These are phyloP conservation scores for Lactarius sp. DNA, from an alignment of 768 basidiomycete genomes.

Conservation along the genomic window DNA sequence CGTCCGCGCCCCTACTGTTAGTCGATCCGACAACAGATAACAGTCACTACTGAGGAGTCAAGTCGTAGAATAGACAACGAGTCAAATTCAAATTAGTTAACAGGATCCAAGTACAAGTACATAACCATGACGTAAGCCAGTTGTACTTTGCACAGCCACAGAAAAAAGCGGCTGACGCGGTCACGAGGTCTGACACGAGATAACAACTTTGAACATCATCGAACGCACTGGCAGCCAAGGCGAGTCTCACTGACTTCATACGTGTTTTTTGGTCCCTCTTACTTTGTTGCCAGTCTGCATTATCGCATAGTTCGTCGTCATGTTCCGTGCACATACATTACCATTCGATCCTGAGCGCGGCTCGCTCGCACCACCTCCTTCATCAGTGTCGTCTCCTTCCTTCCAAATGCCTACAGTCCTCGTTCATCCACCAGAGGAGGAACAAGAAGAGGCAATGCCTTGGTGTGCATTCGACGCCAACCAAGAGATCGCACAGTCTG, in stretches of 20 bases:
- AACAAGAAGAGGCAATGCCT: constrained; percentile 33
- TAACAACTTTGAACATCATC: background rate
- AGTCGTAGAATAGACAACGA: too few relatives aligned
- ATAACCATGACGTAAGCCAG: too few relatives aligned
- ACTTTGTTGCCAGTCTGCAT: background rate
- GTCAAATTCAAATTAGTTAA: too few relatives aligned
- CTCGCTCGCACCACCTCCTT: constrained; percentile 29
- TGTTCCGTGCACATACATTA: constrained; percentile 31
- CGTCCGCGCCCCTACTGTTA: too few relatives aligned
- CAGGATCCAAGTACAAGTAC: too few relatives aligned
- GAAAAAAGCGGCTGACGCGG: constrained; percentile 11
- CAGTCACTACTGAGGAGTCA: too few relatives aligned
- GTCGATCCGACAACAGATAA: too few relatives aligned
- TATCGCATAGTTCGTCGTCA: constrained; percentile 22
- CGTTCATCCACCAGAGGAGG: constrained; percentile 38
- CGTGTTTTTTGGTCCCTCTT: background rate
- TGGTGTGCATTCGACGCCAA: constrained; percentile 35
- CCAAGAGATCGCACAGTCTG: constrained; percentile 21
- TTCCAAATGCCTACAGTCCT: constrained; percentile 34
- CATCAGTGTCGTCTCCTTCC: constrained; percentile 28
- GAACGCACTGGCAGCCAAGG: background rate
- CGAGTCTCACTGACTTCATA: background rate
- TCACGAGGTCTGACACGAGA: constrained; percentile 13
- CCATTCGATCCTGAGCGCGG: constrained; percentile 20
- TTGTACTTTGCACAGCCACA: too few relatives aligned